Evolutionary conservation across 139 green algal species (phyloP), one percentile per base, ranked within the genome.

Genomic region (Ostreobium quekettii): DNA sequence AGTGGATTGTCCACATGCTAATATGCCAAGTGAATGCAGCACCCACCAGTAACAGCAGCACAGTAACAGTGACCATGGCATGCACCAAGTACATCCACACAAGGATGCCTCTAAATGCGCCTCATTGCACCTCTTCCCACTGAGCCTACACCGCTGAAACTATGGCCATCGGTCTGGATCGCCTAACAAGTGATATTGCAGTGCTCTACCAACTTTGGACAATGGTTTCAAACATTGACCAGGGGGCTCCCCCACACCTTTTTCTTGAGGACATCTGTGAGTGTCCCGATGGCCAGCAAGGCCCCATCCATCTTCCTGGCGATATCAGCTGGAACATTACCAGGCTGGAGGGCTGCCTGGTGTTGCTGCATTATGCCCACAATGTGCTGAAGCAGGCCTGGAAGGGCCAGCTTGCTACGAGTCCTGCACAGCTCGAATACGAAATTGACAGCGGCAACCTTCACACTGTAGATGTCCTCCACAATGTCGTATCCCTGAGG

Each of bases 401-500:
- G 29, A 26, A 0, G 75, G 73, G 4, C 71, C 74, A 65, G 6
- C 53, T 74, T 56, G 3, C 46, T 36, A 3, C 42, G 5, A 5
- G 29, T 83, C 31, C 74, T 71, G 66, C 82, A 90, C 47, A 95
- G 67, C 70, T 95, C 89, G 47, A 83, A 71, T 33, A 95, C 60
- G 53, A 97, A 92, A 74, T 93, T 96, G 53, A 93, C 82, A 29
- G 90, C 93, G 0, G 91, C 87, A 5, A 87, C 94, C 64, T 95
- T 90, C 30, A 87, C 75, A 42, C 76, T 87, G 79, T 96, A 95
- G 76, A 98, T 94, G 71, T 99, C 93, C 76, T 99, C 92, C 58
- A 99, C 83, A 70, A 99, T 90, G 83, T 99, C 93, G 73, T 95
- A 94, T 0, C 90, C 88, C 87, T 93, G 82, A 8, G 30, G 36